Percentiles rank a stretch among this genome's conserved stretches.
phyloP scores from a whole-genome alignment of 169 alveolate genomes.

The Ichthyophthirius multifiliis region DNA sequence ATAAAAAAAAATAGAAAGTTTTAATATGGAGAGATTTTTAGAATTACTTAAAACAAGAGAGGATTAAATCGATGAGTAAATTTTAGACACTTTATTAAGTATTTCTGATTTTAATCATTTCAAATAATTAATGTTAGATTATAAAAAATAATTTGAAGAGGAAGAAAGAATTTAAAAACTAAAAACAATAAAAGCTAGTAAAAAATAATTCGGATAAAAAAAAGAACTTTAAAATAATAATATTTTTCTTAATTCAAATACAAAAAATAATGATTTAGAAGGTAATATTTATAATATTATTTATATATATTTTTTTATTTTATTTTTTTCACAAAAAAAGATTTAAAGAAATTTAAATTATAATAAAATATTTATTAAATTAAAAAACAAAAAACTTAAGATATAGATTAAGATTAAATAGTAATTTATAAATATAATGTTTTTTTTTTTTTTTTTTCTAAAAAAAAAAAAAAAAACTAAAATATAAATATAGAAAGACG shows the following conservation, averaged over 20 bases:
- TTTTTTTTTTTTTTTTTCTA: not conserved
- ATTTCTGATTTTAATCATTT: slow-evolving; percentile 48
- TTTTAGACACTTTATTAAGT: slow-evolving; percentile 47
- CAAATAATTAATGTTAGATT: slow-evolving; percentile 50
- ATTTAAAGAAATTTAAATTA: slow-evolving; percentile 3
- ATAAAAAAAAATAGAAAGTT: slow-evolving; percentile 43
- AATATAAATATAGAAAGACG: not conserved
- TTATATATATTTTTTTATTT: not conserved
- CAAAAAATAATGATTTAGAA: slow-evolving; percentile 20
- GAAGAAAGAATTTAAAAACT: slow-evolving; percentile 26
- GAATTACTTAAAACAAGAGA: slow-evolving; percentile 46
- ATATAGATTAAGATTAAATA: not conserved
- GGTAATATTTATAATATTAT: not conserved
- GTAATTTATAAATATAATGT: not conserved
- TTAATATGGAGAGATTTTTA: slow-evolving; percentile 44
- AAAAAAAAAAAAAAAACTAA: not conserved
- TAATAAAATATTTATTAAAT: not conserved
- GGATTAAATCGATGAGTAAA: slow-evolving; percentile 53
- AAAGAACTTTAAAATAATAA: slow-evolving; percentile 37
- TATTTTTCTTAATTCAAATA: slow-evolving; percentile 27
- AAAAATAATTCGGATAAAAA: slow-evolving; percentile 37
- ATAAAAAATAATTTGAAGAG: slow-evolving; percentile 43
- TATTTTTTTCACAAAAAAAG: not conserved
- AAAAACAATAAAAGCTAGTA: slow-evolving; percentile 37
- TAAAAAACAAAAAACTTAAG: not conserved